Conservation (phyloP, 257 asterid species). For the Solanum dulcamara region DNA sequence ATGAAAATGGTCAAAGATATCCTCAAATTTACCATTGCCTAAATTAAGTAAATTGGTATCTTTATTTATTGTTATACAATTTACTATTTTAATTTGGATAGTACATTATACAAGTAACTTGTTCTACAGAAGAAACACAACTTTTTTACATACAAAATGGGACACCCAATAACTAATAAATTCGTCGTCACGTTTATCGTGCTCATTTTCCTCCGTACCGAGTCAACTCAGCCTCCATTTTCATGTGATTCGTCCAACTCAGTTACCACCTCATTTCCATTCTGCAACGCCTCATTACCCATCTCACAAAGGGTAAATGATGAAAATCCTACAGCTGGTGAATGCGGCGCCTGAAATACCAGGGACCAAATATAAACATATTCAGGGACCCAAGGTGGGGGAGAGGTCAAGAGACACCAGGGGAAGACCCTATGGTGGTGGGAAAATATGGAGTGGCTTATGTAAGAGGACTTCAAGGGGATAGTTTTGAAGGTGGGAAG, state of each 20-base stretch:
- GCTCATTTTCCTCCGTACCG: background rate
- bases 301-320: conserved; percentile 26
- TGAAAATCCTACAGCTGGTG: conserved; percentile 48
- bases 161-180: background rate
- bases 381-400: conserved; percentile 41
- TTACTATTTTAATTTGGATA: background rate
- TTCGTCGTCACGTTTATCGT: background rate
- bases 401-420: conserved; percentile 32
- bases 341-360: conserved; percentile 47
- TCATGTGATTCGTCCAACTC: conserved; percentile 48
- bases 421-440: conserved; percentile 26
- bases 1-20: no score
- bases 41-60: no score
- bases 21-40: no score
- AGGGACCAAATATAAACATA: conserved; percentile 37
- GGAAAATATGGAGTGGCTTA: conserved; percentile 27
- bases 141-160: background rate
- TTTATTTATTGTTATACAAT: background rate
- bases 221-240: conserved; percentile 27
- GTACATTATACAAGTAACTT: background rate
- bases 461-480: conserved; percentile 75
- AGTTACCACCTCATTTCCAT: conserved; percentile 28
- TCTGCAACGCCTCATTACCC: conserved; percentile 32
- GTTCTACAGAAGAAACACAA: background rate
- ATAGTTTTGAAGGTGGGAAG: conserved; percentile 45